phyloP scores from a whole-genome alignment of 2,329 filamentous ascomycete species.

The Apiospora aurea region DNA sequence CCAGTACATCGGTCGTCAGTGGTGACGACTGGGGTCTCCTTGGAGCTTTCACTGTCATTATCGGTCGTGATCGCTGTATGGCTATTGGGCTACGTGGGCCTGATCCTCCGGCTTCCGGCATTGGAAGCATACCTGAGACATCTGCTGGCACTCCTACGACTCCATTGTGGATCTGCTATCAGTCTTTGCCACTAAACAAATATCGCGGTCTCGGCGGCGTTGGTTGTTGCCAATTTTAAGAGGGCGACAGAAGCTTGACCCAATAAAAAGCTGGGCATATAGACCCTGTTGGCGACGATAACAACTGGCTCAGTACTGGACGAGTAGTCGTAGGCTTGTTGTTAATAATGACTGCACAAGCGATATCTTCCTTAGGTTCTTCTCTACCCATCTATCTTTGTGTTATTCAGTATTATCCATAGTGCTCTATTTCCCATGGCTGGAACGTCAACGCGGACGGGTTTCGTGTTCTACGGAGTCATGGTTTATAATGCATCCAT shows the following conservation, averaged over 20 bases:
- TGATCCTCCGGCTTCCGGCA: neutral
- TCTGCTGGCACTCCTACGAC: too few species aligned
- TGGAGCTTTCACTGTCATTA: neutral
- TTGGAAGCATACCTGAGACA: neutral
- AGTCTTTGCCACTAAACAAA: too few species aligned
- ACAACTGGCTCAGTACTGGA: too few species aligned
- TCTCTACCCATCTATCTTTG: neutral
- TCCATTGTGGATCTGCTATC: too few species aligned
- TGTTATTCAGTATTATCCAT: neutral
- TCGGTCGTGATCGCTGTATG: neutral
- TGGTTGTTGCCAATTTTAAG: too few species aligned
- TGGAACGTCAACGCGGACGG: neutral
- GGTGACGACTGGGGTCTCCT: neutral
- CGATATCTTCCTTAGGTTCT: neutral
- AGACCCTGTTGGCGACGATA: too few species aligned
- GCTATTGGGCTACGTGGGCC: neutral
- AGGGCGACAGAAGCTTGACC: too few species aligned
- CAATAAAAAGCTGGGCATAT: too few species aligned
- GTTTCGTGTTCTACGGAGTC: neutral
- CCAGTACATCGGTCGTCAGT: neutral
- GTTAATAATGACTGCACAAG: neutral
- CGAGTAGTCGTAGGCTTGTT: too few species aligned
- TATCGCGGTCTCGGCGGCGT: too few species aligned
- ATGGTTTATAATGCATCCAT: neutral
- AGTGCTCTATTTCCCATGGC: neutral